A percentile compares a stretch with the other conserved stretches of the same genome.
phyloP scores from a whole-genome alignment of 2,329 filamentous ascomycete genomes.

The Fusarium phyllophilum region DNA sequence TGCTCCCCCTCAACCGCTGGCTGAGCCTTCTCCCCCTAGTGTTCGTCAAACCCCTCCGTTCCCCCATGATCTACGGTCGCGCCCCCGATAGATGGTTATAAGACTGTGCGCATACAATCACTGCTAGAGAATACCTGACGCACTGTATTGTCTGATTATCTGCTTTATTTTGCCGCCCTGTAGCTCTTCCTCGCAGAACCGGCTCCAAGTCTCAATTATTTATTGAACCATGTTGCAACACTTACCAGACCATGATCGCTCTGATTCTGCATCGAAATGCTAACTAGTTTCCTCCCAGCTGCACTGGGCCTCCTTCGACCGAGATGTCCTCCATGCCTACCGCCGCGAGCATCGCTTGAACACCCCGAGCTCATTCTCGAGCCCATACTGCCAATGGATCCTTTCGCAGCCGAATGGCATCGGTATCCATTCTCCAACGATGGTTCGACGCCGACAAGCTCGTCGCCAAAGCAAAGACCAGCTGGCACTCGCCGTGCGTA shows the following conservation, averaged over 20 bases:
- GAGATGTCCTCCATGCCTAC: slow-evolving; percentile 77
- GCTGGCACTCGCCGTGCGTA: slow-evolving; percentile 76
- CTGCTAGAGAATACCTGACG: not conserved
- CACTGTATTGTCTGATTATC: not conserved
- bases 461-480: slow-evolving; percentile 77
- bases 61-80: slow-evolving; percentile 11
- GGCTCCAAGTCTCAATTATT: not conserved
- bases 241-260: not conserved
- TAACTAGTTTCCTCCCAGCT: slow-evolving; percentile 53
- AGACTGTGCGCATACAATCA: not conserved
- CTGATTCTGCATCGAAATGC: not conserved
- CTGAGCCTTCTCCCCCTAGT: slow-evolving; percentile 48
- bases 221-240: not conserved
- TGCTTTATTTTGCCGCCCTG: not conserved
- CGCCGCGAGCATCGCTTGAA: slow-evolving; percentile 77
- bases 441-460: slow-evolving; percentile 72
- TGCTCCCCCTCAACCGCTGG: slow-evolving; percentile 44
- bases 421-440: slow-evolving; percentile 78
- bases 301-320: slow-evolving; percentile 75
- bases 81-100: not conserved
- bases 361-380: slow-evolving; percentile 75
- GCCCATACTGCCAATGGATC: slow-evolving; percentile 69
- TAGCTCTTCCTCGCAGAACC: not conserved
- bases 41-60: slow-evolving; percentile 43
- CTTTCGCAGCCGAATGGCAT: slow-evolving; percentile 71